Evolutionary conservation across 257 asterid genomes (phyloP), one percentile per base, ranked within the genome.

Genomic region (Solanum lignicaule): DNA sequence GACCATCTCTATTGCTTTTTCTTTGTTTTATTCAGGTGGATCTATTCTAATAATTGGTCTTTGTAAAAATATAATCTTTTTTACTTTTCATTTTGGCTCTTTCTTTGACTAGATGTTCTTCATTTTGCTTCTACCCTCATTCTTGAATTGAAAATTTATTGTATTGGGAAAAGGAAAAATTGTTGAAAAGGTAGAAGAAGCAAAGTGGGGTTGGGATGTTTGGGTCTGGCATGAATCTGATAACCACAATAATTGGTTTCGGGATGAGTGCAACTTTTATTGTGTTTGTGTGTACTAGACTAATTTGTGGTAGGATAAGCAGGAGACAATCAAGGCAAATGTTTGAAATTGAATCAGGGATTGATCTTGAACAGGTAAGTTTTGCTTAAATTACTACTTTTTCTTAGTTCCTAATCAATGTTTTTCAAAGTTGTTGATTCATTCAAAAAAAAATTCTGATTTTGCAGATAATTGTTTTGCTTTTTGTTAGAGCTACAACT

Each of bases 211-310:
- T 27, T 85, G 88, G 83, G 88, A 94, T 95, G 98, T 93, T 95
- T 31, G 97, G 95, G 35, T 92, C 95, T 29, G 94, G 94, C 31
- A 92, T 94, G 98, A 96, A 95, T 96, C 92, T 96, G 81, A 94
- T 94, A 52, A 94, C 99, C 33, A 94, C 99, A 82, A 91, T 96
- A 23, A 93, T 96, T 85, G 99, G 99, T 73, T 95, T 96, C 90
- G 98, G 95, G 33, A 96, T 96, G 98, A 95, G 99, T 92, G 98
- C 98, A 8, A 94, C 98, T 73, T 96, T 96, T 93, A 96, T 96
- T 69, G 98, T 94, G 33, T 96, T 96, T 91, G 95, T 95, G 68
- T 95, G 98, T 91, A 93, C 98, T 32, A 91, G 99, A 72, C 92
- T 96, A 66, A 91, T 95, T 83, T 95, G 96, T 88, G 98, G 98